Conservation (phyloP, 371 early-diverging fungal species). For the Smittium culicis region DNA sequence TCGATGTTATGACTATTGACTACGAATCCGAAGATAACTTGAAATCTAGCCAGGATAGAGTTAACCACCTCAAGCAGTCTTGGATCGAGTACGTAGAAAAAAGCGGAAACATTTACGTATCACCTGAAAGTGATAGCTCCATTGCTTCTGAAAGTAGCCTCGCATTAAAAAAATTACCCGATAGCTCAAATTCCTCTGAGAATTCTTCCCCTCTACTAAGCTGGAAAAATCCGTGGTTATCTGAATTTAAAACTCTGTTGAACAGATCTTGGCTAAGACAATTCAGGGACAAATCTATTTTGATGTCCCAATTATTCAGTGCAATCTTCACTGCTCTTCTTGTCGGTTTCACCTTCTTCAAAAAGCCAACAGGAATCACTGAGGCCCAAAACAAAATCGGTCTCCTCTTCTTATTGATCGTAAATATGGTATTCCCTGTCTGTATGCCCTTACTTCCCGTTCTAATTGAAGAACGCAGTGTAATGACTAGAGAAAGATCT, state of each 20-base stretch:
- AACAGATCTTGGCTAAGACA: slow-evolving; percentile 24
- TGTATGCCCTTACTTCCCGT: slow-evolving; percentile 22
- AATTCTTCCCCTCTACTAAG: too few relatives aligned
- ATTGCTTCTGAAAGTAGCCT: too few relatives aligned
- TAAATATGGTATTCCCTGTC: slow-evolving; percentile 20
- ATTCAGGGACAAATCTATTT: slow-evolving; percentile 16
- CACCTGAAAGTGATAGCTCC: background rate
- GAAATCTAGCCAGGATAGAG: slow-evolving; percentile 17
- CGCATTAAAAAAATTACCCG: too few relatives aligned
- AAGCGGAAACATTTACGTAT: background rate
- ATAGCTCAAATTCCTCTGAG: too few relatives aligned
- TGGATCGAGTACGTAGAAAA: background rate
- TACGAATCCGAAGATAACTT: slow-evolving; percentile 14
- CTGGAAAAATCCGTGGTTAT: slow-evolving; percentile 21
- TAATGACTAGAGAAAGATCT: slow-evolving; percentile 27
- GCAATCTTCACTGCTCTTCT: too few relatives aligned
- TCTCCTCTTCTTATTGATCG: slow-evolving; percentile 22
- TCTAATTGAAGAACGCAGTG: slow-evolving; percentile 19
- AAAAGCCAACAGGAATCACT: slow-evolving; percentile 16
- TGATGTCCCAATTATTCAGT: slow-evolving; percentile 15
- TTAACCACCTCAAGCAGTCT: slow-evolving; percentile 27
- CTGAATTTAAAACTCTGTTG: slow-evolving; percentile 17
- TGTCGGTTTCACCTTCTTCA: slow-evolving; percentile 28
- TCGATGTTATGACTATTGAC: slow-evolving; percentile 41
- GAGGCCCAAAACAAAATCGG: too few relatives aligned